A percentile compares a stretch with the other conserved stretches of the same genome.
phyloP scores from a whole-genome alignment of 352 stramenopile genomes.

The Pythium dissimile region DNA sequence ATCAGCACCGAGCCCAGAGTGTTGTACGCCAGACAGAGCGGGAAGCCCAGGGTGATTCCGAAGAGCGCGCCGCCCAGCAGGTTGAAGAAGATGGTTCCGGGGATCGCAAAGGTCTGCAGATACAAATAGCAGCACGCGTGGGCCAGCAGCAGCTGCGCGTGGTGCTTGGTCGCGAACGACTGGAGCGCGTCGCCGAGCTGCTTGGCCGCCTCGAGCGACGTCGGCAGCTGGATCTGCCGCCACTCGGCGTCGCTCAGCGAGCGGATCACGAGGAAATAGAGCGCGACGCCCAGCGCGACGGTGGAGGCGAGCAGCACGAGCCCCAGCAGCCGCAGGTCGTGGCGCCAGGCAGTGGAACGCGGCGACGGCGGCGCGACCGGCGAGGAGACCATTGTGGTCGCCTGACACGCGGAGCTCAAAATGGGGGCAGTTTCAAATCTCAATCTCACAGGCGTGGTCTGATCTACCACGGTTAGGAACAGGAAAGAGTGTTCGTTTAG shows the following conservation, averaged over 20 bases:
- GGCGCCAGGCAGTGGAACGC: conserved; percentile 35
- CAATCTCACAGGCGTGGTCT: no score
- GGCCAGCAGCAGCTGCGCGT: conserved; percentile 43
- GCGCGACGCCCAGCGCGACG: conserved; percentile 29
- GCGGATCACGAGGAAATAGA: conserved; percentile 56
- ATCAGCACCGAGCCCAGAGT: conserved; percentile 75
- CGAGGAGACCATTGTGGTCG: no score
- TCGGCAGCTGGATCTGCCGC: conserved; percentile 47
- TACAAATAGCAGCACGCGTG: conserved; percentile 78
- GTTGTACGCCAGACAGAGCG: conserved; percentile 78
- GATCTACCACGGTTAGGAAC: no score
- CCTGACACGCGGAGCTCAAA: no score
- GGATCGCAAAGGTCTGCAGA: conserved; percentile 78
- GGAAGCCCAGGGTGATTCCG: conserved; percentile 63
- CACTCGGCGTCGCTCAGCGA: conserved; percentile 54
- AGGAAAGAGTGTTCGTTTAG: no score
- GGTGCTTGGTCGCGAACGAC: conserved; percentile 42
- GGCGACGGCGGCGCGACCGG: no score
- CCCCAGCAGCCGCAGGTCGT: conserved; percentile 47
- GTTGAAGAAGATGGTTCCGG: conserved; percentile 80
- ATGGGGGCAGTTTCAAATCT: no score
- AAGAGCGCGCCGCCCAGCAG: conserved; percentile 71
- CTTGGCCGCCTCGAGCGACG: conserved; percentile 54
- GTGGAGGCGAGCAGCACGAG: conserved; percentile 39
- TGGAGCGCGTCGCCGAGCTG: conserved; percentile 62